These are phyloP conservation scores for Halenospora varia DNA, from an alignment of 495 filamentous ascomycete species.

Conservation along the genomic window DNA sequence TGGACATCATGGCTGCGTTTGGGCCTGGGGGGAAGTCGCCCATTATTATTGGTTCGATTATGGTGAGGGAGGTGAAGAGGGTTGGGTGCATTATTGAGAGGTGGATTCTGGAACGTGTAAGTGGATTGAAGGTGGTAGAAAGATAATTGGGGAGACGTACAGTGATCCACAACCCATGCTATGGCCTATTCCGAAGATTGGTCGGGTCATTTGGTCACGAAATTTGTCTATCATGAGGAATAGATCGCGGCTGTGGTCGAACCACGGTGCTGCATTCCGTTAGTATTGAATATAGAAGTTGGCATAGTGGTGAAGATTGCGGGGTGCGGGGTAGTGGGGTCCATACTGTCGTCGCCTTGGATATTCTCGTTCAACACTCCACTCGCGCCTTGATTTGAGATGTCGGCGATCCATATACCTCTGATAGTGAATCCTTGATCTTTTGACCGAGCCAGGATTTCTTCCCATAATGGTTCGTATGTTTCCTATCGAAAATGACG, in stretches of 20 bases:
- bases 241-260: conserved; percentile 81
- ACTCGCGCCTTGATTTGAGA: conserved; percentile 69
- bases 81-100: conserved; percentile 73
- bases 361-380: conserved; percentile 65
- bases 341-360: conserved; percentile 74
- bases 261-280: conserved; percentile 56
- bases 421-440: conserved; percentile 59
- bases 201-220: conserved; percentile 67
- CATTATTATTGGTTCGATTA: conserved; percentile 77
- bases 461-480: conserved; percentile 84
- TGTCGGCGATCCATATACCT: conserved; percentile 81
- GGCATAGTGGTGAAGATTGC: no score
- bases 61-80: conserved; percentile 67
- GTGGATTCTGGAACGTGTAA: conserved; percentile 21
- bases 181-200: conserved; percentile 82
- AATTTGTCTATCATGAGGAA: conserved; percentile 83
- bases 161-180: conserved; percentile 77
- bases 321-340: no score
- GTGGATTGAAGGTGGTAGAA: no score
- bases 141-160: no score
- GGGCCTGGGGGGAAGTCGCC: conserved; percentile 22
- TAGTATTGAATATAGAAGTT: conserved; percentile 26
- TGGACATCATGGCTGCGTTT: conserved; percentile 39
- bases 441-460: conserved; percentile 51
- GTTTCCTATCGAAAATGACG: conserved; percentile 51